These are phyloP conservation scores for Verticillium alfalfae DNA, from an alignment of 2,329 filamentous ascomycete genomes.

Conservation along the genomic window DNA sequence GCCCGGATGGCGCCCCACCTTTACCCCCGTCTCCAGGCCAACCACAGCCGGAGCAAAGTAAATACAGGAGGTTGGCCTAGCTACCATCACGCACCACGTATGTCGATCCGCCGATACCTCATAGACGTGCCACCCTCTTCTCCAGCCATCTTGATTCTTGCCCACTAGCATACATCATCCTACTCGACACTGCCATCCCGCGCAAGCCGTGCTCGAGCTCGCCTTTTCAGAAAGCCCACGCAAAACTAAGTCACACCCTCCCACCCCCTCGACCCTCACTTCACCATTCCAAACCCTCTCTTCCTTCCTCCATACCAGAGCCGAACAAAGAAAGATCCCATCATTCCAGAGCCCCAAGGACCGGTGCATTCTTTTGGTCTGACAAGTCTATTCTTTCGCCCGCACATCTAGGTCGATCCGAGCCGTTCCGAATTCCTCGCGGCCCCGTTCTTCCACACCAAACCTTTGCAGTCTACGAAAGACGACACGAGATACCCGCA, in stretches of 20 bases:
- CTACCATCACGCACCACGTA: neutral
- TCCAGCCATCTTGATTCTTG: neutral
- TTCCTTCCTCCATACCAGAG: constrained; percentile 1
- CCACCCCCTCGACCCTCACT: constrained; percentile 6
- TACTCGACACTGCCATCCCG: neutral
- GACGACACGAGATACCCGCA: neutral
- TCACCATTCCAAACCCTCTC: constrained; percentile 7
- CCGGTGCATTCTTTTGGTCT: constrained; percentile 5
- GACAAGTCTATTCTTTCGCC: constrained; percentile 4
- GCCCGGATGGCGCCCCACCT: neutral
- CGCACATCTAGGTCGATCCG: constrained; percentile 1
- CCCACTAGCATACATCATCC: neutral
- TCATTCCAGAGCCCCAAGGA: constrained; percentile 1
- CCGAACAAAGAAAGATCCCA: constrained; percentile 3
- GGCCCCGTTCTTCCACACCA: constrained; percentile 3
- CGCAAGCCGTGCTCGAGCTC: neutral
- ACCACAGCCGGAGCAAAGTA: constrained; percentile 1
- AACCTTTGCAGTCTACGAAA: neutral
- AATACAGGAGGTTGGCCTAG: constrained; percentile 4
- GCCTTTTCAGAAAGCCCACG: neutral
- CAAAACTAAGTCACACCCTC: constrained; percentile 10
- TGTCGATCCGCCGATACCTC: neutral
- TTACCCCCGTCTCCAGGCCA: neutral
- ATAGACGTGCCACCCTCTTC: neutral
- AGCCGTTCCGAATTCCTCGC: constrained; percentile 12